phyloP scores from a whole-genome alignment of 1,139 yeast genomes.

The Kodamaea fungicola region DNA sequence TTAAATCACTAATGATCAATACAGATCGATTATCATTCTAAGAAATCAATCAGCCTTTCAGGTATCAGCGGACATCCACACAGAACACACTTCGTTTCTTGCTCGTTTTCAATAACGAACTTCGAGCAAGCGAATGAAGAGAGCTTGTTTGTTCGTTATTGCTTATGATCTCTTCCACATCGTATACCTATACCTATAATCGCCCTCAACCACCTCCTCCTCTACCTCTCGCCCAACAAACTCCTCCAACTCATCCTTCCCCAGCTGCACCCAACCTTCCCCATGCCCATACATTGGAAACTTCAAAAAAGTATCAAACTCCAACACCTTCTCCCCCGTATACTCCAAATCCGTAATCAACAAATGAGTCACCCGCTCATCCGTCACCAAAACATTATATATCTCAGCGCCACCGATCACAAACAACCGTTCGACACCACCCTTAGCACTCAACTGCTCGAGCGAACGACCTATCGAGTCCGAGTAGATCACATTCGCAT shows the following conservation, averaged over 20 bases:
- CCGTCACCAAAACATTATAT: slow-evolving; percentile 54
- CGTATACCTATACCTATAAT: slow-evolving; percentile 46
- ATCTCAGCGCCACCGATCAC: slow-evolving; percentile 94
- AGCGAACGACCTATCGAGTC: slow-evolving; percentile 48
- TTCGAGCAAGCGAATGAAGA: too few relatives aligned
- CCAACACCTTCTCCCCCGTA: slow-evolving; percentile 24
- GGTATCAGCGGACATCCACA: too few relatives aligned
- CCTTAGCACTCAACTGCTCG: slow-evolving; percentile 14
- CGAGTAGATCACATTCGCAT: slow-evolving; percentile 25
- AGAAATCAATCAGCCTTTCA: too few relatives aligned
- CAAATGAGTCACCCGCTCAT: slow-evolving; percentile 49
- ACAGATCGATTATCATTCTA: too few relatives aligned
- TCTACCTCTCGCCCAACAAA: slow-evolving; percentile 43
- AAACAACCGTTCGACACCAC: slow-evolving; percentile 54
- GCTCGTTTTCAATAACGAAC: too few relatives aligned
- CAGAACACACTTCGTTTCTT: too few relatives aligned
- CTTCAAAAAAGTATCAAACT: slow-evolving; percentile 65
- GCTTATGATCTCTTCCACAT: slow-evolving; percentile 51
- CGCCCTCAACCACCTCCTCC: slow-evolving; percentile 45
- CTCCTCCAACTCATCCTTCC: slow-evolving; percentile 30
- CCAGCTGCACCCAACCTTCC: slow-evolving; percentile 33
- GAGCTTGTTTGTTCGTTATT: too few relatives aligned
- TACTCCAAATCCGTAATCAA: slow-evolving; percentile 68
- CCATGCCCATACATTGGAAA: slow-evolving; percentile 23
- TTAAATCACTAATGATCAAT: too few relatives aligned